Base-by-base conservation (phyloP, 768 basidiomycete genomes). In the Hygrocybe coccinea region DNA sequence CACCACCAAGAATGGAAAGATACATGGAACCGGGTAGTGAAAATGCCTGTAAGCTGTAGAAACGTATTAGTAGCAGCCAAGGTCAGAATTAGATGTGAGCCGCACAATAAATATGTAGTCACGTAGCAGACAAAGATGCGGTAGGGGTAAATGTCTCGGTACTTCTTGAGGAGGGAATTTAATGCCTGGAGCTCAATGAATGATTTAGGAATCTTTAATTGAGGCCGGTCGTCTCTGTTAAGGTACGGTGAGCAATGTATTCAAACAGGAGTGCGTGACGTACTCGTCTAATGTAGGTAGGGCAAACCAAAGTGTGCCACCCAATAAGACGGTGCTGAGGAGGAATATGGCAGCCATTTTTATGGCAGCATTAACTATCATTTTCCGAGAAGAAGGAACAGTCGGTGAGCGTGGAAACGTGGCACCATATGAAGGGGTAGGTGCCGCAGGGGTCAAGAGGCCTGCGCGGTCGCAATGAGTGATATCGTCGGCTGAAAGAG, bases 1-100 rank as follows among this genome's bases (percentile, higher is more conserved):
- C 95, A 34, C 95, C 95, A 17, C 90, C 94, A 11, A 97, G 84
- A 64, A 98, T 97, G 52, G 93, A 93, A 47, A 98, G 82, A 67
- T 98, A 98, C 94, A 98, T 95, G 41, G 93, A 95, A 1, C 95
- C 95, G 0, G 95, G 95, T 12, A 97, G 79, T 6, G 94, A 95
- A 72, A 97, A 98, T 0, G 93, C 92, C 77, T 98, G 95, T 6
- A 97, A 78, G 72, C 94, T 95, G 65, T 9, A 36, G n/a, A 21
- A 19, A 50, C 19, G 56, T 39, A n/a, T 34, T 29, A 21, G 25
- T 51, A 39, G 9, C 19, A 35, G 47, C n/a, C 35, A 52, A 25
- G 35, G 3, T 14, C 46, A 49, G 34, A 59, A 9, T 59, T 54
- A 55, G 38, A 54, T 50, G 38, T 80, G 17, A 5, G 7, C 17